These are phyloP conservation scores for Rubroboletus satanas DNA, from an alignment of 768 basidiomycete species.

Conservation along the genomic window DNA sequence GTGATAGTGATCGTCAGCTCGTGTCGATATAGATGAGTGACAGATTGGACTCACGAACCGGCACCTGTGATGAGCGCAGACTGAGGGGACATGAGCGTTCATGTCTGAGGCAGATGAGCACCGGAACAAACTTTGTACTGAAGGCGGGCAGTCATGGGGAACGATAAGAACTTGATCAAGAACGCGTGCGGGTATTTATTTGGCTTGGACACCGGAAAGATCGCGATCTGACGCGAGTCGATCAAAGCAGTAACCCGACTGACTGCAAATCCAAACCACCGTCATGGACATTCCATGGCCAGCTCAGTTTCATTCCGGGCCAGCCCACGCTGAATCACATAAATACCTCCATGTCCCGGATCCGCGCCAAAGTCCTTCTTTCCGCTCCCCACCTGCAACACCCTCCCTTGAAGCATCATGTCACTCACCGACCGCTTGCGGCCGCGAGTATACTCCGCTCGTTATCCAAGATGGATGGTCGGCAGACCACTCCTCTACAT, in stretches of 20 bases:
- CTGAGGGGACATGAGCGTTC: slow-evolving; percentile 34
- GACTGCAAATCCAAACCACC: background rate
- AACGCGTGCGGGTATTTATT: slow-evolving; percentile 1
- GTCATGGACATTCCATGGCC: background rate
- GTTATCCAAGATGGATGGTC: slow-evolving; percentile 52
- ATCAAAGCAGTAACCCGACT: background rate
- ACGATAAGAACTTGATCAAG: background rate
- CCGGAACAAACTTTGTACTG: slow-evolving; percentile 51
- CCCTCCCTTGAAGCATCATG: slow-evolving; percentile 19
- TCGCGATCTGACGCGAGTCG: background rate
- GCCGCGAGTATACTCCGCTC: slow-evolving; percentile 39
- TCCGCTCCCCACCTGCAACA: background rate
- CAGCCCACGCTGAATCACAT: slow-evolving; percentile 11
- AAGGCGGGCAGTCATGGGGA: slow-evolving; percentile 60
- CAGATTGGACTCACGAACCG: slow-evolving; percentile 61
- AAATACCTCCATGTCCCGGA: slow-evolving; percentile 16
- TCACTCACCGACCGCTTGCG: slow-evolving; percentile 29
- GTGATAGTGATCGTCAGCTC: slow-evolving; percentile 10
- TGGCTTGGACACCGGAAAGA: background rate
- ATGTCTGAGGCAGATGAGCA: background rate
- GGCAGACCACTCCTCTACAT: slow-evolving; percentile 47
- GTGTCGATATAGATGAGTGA: background rate
- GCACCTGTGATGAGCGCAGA: slow-evolving; percentile 84
- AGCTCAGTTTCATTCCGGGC: slow-evolving; percentile 20
- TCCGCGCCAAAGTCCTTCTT: background rate